Conservation (phyloP, 176 grass and related monocot genomes). For the Aegilops speltoides region DNA sequence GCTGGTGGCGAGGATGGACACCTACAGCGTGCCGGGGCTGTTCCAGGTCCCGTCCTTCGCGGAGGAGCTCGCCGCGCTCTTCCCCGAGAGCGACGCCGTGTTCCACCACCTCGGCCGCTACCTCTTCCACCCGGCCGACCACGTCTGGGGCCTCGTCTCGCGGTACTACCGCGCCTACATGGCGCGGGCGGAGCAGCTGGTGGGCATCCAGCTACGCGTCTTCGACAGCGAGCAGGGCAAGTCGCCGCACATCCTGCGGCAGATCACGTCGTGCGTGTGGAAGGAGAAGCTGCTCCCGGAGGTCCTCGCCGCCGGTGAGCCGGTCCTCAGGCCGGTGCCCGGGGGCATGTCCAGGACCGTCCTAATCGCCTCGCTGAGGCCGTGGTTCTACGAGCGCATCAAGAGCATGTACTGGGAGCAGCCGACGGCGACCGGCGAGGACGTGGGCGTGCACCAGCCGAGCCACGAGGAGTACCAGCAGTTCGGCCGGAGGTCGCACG, state of each 20-base stretch:
- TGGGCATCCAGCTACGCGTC: slow-evolving; percentile 51
- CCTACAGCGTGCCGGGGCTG: slow-evolving; percentile 51
- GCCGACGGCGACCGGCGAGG: slow-evolving; percentile 33
- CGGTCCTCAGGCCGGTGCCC: not conserved
- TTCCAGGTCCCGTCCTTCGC: slow-evolving; percentile 31
- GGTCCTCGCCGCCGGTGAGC: not conserved
- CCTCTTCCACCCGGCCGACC: slow-evolving; percentile 57
- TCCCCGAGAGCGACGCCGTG: slow-evolving; percentile 46
- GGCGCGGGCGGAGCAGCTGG: slow-evolving; percentile 9
- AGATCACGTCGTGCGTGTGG: slow-evolving; percentile 26
- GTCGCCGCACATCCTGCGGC: slow-evolving; percentile 27
- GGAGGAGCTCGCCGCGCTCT: slow-evolving; percentile 44
- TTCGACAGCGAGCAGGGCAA: not conserved
- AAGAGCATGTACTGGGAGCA: slow-evolving; percentile 65
- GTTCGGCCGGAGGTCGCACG: slow-evolving; percentile 28
- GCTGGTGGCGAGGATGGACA: slow-evolving; percentile 50
- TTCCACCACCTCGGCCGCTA: slow-evolving; percentile 68
- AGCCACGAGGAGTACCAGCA: slow-evolving; percentile 58
- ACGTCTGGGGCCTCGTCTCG: slow-evolving; percentile 63
- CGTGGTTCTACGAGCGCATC: slow-evolving; percentile 44
- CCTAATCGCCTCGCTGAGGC: slow-evolving; percentile 37
- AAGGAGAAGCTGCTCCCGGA: slow-evolving; percentile 31
- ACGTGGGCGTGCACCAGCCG: slow-evolving; percentile 60
- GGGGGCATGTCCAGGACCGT: slow-evolving; percentile 8
- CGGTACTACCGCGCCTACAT: slow-evolving; percentile 50